Evolutionary conservation across 768 basidiomycete species (phyloP).

Genomic region (Suillus hirtellus): DNA sequence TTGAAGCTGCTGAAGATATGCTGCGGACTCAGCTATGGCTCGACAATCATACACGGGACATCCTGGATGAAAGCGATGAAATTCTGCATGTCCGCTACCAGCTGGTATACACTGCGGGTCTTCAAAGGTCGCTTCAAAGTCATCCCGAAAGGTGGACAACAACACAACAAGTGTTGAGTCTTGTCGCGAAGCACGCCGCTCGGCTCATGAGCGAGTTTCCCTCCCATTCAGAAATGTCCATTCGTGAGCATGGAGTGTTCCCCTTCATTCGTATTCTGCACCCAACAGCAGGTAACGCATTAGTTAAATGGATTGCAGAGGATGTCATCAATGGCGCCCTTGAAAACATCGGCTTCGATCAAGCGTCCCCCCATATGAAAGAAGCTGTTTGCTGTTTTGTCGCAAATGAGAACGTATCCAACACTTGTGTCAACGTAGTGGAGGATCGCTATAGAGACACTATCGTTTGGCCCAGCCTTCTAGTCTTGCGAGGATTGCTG

Average conservation of each 20-base stretch:
- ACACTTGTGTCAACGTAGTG: conserved; percentile 5
- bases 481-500: conserved; percentile 38
- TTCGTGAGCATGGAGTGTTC: conserved; percentile 19
- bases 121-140: conserved; percentile 28
- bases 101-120: conserved; percentile 38
- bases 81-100: conserved; percentile 39
- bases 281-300: conserved; percentile 10
- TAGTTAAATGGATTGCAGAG: conserved; percentile 18
- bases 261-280: conserved; percentile 27
- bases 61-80: conserved; percentile 48
- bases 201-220: conserved; percentile 13
- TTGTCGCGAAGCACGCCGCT: conserved; percentile 22
- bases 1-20: conserved; percentile 7
- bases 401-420: conserved; percentile 12
- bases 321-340: conserved; percentile 21
- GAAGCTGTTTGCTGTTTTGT: conserved; percentile 26
- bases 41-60: conserved; percentile 34
- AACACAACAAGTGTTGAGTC: conserved; percentile 30
- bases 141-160: conserved; percentile 37
- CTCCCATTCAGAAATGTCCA: conserved; percentile 21
- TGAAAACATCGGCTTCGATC: conserved; percentile 19
- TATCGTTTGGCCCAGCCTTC: conserved; percentile 22
- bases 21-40: conserved; percentile 21
- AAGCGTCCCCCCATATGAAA: conserved; percentile 6
- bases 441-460: conserved; percentile 10